A percentile compares a stretch with the other conserved stretches of the same genome.
Conservation (phyloP, 2,329 filamentous ascomycete genomes). For the Fusarium chuoi region DNA sequence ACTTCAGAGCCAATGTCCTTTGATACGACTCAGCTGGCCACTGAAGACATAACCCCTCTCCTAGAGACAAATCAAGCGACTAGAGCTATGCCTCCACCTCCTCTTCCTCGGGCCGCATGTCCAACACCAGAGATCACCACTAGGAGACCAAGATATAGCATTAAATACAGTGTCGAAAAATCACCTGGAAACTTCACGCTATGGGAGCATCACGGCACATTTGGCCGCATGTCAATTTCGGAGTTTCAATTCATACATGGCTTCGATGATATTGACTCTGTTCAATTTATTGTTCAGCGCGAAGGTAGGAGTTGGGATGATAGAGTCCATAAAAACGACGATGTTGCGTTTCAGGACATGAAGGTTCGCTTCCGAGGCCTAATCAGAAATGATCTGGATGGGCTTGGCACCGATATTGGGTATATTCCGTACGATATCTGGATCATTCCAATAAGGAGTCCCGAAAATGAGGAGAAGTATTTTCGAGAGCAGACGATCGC, state of each 20-base stretch:
- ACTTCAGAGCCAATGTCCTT: rapidly evolving
- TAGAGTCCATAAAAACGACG: not conserved
- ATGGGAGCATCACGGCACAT: not conserved
- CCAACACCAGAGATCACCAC: too few species aligned
- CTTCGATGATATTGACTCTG: not conserved
- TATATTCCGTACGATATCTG: constrained; percentile 9
- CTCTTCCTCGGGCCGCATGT: not conserved
- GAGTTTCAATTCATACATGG: not conserved
- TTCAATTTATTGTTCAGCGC: constrained; percentile 2
- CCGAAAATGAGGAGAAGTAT: not conserved
- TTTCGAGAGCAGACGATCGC: not conserved
- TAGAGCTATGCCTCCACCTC: constrained; percentile 1
- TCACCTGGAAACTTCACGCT: not conserved
- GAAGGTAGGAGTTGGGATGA: constrained; percentile 20
- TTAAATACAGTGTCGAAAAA: constrained; percentile 4
- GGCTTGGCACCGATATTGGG: not conserved
- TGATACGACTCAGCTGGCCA: not conserved
- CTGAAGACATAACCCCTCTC: not conserved
- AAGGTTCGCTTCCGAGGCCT: not conserved
- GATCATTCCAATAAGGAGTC: not conserved
- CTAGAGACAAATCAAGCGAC: not conserved
- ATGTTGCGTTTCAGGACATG: constrained; percentile 10
- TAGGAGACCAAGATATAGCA: not conserved
- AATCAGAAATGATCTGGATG: not conserved
- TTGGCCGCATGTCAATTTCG: not conserved